phyloP scores from a whole-genome alignment of 1,284 basidiomycete species.

The Cryptococcus jaspeensis region DNA sequence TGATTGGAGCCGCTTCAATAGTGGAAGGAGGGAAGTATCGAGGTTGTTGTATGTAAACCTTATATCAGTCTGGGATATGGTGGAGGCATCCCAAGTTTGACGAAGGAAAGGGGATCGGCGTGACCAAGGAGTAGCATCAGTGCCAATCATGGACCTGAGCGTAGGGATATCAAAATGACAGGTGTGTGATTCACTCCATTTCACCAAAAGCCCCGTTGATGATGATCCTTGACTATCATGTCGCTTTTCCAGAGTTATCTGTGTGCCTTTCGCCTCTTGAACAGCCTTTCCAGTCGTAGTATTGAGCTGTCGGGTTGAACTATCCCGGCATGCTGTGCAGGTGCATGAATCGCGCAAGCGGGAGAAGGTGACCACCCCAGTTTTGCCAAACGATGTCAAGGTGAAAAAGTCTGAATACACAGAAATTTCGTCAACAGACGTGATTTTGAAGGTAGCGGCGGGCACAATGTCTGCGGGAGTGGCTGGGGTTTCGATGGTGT shows the following conservation, averaged over 20 bases:
- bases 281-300: conserved; percentile 54
- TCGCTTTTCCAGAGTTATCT: not conserved
- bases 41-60: conserved; percentile 12
- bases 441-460: conserved; percentile 4
- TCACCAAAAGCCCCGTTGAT: not conserved
- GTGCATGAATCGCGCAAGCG: conserved; percentile 62
- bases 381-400: conserved; percentile 2
- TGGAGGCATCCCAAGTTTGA: conserved; percentile 9
- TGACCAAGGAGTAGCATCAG: not conserved
- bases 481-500: not conserved
- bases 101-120: conserved; percentile 3
- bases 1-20: conserved; percentile 48
- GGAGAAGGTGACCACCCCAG: conserved; percentile 34
- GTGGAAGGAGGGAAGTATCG: conserved; percentile 13
- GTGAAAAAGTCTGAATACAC: conserved; percentile 7
- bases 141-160: conserved; percentile 3
- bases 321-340: conserved; percentile 64
- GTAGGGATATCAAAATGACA: not conserved
- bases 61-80: not conserved
- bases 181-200: not conserved
- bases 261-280: conserved; percentile 1
- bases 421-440: not conserved
- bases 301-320: conserved; percentile 72
- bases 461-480: too few species aligned
- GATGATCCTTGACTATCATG: not conserved